Base-by-base conservation (phyloP, 179 eudicot genomes). In the Patellifolia procumbens region DNA sequence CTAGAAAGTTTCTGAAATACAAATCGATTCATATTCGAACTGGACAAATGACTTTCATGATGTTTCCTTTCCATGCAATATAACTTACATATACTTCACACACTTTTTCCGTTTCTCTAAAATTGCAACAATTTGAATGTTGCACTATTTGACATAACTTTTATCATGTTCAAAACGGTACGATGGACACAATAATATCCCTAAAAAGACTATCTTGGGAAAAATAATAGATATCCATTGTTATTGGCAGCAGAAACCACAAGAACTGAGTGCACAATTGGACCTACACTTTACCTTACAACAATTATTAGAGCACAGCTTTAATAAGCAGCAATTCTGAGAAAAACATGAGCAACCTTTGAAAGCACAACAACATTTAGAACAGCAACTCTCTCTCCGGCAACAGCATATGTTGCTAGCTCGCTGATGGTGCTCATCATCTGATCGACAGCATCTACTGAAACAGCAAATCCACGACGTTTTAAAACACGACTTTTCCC, bases 361-460 rank as follows among this genome's bases (percentile, higher is more conserved):
- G 12, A 15, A 70, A 20, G 77, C 67, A 55, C 79, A 64, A 55
- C 79, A 64, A 39, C 73, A 39, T 70, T 75, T 72, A 26, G 42
- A 48, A 70, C 80, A 78, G 4, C 52, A 78, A 37, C 29, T 39
- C 60, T 75, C 52, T 65, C 66, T 46, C 8, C 65, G 59, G 59
- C 75, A 45, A 29, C 83, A 76, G 66, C 67, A 46, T 28, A n/a
- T 70, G 17, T 61, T 60, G 64, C 52, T n/a, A 12, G 24, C 67
- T 72, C 71, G 73, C 12, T 58, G 46, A 19, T 48, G 72, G 34
- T 11, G 69, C 2, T 51, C 70, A 5, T 70, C 20, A 1, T 46
- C 39, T 15, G 82, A 53, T 70, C 68, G 53, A 51, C 85, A 79
- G 80, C 85, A 83, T 61, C 83, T 73, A 55, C 77, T 63, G 78